These are phyloP conservation scores for Fonsecaea pedrosoi DNA, from an alignment of 2,329 filamentous ascomycete genomes.

Conservation along the genomic window DNA sequence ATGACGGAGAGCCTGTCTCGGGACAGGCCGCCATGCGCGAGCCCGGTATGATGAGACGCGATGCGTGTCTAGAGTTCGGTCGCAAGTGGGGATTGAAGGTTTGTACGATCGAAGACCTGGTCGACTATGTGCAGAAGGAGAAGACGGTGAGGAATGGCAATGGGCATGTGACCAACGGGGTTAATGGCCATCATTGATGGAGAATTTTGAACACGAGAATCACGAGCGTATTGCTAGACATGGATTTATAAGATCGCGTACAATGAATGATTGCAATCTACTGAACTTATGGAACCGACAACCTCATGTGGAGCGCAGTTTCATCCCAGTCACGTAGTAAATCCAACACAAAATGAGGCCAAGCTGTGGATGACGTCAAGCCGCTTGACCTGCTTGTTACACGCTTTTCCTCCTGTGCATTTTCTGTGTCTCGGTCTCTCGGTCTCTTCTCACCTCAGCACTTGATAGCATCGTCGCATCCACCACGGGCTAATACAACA, in stretches of 20 bases:
- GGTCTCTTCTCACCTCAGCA: conserved; percentile 19
- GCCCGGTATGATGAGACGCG: conserved; percentile 86
- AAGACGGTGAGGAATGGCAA: conserved; percentile 58
- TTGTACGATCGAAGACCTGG: conserved; percentile 92
- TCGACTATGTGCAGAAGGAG: conserved; percentile 76
- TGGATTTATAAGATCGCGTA: not conserved
- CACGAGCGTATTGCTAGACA: not conserved
- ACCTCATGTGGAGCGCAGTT: no score
- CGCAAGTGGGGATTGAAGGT: conserved; percentile 87
- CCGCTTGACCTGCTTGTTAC: not conserved
- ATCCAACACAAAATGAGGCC: not conserved
- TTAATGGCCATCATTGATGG: conserved; percentile 20
- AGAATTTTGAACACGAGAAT: not conserved
- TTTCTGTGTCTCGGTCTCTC: not conserved
- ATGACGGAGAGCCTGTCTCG: conserved; percentile 73
- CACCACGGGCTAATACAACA: not conserved
- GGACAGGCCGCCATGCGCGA: conserved; percentile 66
- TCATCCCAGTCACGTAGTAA: no score
- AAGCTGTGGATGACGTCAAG: not conserved
- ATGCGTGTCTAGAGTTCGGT: conserved; percentile 87
- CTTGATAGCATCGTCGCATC: not conserved
- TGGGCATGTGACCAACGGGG: conserved; percentile 17
- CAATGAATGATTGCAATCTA: not conserved
- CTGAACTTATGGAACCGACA: not conserved
- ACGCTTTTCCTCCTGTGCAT: not conserved